phyloP scores from a whole-genome alignment of 2,329 filamentous ascomycete species.

The Didymella exigua region DNA sequence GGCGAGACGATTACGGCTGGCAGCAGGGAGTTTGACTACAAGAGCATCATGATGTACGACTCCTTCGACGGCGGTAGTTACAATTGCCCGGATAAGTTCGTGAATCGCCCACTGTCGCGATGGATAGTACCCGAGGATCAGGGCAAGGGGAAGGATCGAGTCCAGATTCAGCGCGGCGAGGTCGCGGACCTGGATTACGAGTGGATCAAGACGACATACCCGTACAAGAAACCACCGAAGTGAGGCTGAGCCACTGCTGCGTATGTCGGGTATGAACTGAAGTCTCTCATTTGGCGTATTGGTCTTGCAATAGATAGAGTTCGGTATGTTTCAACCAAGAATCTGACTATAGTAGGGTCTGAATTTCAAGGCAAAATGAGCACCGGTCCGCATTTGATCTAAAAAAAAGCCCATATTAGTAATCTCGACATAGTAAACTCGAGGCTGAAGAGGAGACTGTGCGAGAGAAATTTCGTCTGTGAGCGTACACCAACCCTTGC shows the following conservation, averaged over 20 bases:
- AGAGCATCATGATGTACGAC: constrained; percentile 5
- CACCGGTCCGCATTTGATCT: no score
- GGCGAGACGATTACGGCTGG: neutral
- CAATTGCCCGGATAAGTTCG: neutral
- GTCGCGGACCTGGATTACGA: neutral
- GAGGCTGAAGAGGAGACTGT: no score
- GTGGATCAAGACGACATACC: neutral
- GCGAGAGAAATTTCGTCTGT: neutral
- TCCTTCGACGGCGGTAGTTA: neutral
- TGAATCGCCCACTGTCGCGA: neutral
- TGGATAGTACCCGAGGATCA: neutral
- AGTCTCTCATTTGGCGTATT: neutral
- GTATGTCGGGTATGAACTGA: neutral
- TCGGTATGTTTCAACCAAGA: neutral
- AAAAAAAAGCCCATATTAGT: no score
- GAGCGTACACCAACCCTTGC: neutral
- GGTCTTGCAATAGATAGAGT: neutral
- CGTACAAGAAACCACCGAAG: neutral
- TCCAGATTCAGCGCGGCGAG: neutral
- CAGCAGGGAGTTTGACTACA: neutral
- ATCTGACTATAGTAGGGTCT: no score
- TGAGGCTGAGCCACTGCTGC: neutral
- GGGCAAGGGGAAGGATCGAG: neutral
- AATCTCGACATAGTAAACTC: no score
- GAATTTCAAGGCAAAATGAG: neutral